Conservation (phyloP, 352 stramenopile species). For the Nothophytophthora sp. region DNA sequence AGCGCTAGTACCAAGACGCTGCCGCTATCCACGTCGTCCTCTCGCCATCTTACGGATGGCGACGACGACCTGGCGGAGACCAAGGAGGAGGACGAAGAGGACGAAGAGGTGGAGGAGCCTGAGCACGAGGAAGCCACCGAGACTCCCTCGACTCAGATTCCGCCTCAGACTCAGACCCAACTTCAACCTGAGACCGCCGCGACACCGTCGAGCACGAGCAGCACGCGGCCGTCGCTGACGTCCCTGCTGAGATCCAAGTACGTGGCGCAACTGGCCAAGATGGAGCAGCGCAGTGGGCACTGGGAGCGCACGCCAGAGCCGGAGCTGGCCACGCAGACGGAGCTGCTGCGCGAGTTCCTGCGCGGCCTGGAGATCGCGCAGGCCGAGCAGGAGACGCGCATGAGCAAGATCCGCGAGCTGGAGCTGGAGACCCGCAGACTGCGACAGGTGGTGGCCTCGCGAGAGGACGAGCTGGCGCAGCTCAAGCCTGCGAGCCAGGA, state of each 20-base stretch:
- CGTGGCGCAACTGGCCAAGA: conserved; percentile 41
- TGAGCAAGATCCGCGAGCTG: conserved; percentile 73
- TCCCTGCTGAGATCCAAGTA: conserved; percentile 71
- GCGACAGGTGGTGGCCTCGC: conserved; percentile 39
- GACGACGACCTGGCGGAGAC: conserved; percentile 31
- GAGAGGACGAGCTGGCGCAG: conserved; percentile 40
- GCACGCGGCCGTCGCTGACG: conserved; percentile 43
- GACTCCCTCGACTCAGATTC: conserved; percentile 1
- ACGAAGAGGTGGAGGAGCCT: conserved; percentile 46
- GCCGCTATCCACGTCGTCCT: conserved; percentile 46
- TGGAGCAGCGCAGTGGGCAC: conserved; percentile 38
- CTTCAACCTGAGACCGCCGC: too few relatives aligned
- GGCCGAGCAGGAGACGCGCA: conserved; percentile 68
- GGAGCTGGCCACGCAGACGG: conserved; percentile 40
- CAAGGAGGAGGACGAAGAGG: conserved; percentile 35
- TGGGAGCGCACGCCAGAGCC: conserved; percentile 36
- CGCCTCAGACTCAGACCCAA: too few relatives aligned
- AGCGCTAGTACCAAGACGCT: conserved; percentile 61
- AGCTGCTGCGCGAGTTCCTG: conserved; percentile 72
- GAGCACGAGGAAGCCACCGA: conserved; percentile 35
- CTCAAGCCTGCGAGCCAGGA: conserved; percentile 16
- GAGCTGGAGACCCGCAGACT: conserved; percentile 67
- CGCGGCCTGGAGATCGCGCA: conserved; percentile 72
- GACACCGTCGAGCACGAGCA: conserved; percentile 10
- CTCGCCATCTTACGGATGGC: conserved; percentile 38